Base-by-base conservation (phyloP, 2,329 filamentous ascomycete genomes). In the Hypoxylon sp. region DNA sequence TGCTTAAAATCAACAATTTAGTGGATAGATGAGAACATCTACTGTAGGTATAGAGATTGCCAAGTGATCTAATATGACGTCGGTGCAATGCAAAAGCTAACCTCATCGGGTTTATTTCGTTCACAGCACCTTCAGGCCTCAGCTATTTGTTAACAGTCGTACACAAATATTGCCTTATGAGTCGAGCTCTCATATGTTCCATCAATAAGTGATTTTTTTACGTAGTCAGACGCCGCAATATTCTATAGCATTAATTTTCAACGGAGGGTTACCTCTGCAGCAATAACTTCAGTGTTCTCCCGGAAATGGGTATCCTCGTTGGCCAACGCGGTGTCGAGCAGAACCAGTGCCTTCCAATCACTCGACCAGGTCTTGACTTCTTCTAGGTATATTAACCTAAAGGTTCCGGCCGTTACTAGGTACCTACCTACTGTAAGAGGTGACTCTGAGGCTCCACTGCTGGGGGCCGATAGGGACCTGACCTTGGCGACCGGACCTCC, bases 61-160 rank as follows among this genome's bases (percentile, higher is more conserved):
- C 22, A 18, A 16, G 46, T 33, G n/a, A 28, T 58, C 24, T 9
- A 58, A 46, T 56, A 67, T 64, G 64, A 67, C 64, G 64, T 67
- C 56, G 64, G 54, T n/a, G 36, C 22, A 45, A 26, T 55, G 38
- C 45, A 24, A 64, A 53, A 48, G 32, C 61, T 67, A 67, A 61
- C 64, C 48, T 58, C 33, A 64, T 64, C 49, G 36, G 57, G 48
- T 46, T 33, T 51, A 20, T 40, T 9, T 20, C 18, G 11, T 18
- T 40, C 16, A 40, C 36, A 20, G 36, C 16, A 8, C 36, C n/a
- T 3, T 16, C 3, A 7, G 18, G 3, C 16, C 8, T 11, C 7
- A 12, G 12, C 8, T 9, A 32, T 32, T 33, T 33, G 24, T 33
- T 33, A 12, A 11, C 12, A 12, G 12, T 12, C 30, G 8, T 33